A percentile compares a stretch with the other conserved stretches of the same genome.
phyloP scores from a whole-genome alignment of 1,284 basidiomycete genomes.

The Coriolopsis trogii region DNA sequence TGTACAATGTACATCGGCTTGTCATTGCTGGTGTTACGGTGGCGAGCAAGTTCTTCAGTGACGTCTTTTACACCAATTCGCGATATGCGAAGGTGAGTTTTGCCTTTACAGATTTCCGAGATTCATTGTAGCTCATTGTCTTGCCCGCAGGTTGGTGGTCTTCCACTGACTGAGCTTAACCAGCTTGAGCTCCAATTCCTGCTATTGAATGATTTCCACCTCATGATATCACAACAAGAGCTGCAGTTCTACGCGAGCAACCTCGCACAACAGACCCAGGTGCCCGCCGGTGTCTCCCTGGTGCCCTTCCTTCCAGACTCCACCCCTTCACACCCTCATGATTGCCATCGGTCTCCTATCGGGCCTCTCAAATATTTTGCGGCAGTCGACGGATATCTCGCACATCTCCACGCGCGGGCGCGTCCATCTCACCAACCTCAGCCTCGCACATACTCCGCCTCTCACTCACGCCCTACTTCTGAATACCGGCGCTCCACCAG shows the following conservation, averaged over 20 bases:
- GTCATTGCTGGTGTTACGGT: conserved; percentile 98
- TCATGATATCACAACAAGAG: conserved; percentile 88
- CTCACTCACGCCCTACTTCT: conserved; percentile 24
- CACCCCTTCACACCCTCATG: conserved; percentile 31
- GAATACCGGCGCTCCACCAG: conserved; percentile 28
- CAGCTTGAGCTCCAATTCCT: conserved; percentile 97
- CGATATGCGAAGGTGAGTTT: conserved; percentile 91
- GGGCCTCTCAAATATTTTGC: conserved; percentile 56
- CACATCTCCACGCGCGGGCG: conserved; percentile 31
- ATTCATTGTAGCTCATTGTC: conserved; percentile 1
- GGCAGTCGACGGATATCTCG: conserved; percentile 53
- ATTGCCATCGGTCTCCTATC: conserved; percentile 28
- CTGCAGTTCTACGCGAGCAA: conserved; percentile 96
- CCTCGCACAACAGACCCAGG: conserved; percentile 67
- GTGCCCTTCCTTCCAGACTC: conserved; percentile 30
- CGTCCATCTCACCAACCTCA: conserved; percentile 10
- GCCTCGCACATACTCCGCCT: conserved; percentile 13
- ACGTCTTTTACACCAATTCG: conserved; percentile 99
- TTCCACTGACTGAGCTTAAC: conserved; percentile 93
- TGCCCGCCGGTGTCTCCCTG: conserved; percentile 33
- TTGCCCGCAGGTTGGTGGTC: conserved; percentile 79
- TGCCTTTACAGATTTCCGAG: neutral
- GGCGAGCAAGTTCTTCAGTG: conserved; percentile 98
- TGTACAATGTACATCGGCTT: conserved; percentile 92
- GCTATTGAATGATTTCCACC: conserved; percentile 92